Evolutionary conservation across 257 asterid species (phyloP).

Genomic region (Scutellaria minor): DNA sequence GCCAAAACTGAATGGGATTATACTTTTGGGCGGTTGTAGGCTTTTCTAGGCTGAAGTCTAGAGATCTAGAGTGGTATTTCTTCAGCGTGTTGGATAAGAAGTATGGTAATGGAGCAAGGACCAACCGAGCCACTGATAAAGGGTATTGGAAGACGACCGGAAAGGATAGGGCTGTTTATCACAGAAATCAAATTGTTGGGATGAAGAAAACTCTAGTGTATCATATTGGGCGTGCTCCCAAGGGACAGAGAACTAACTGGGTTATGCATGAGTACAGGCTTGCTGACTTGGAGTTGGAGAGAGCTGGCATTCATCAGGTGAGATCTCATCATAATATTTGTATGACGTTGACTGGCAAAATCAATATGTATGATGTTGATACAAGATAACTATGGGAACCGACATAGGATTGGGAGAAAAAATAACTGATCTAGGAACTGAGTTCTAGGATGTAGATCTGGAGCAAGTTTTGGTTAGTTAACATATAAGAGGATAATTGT

Average conservation of each 20-base stretch:
- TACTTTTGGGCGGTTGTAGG: constrained; percentile 45
- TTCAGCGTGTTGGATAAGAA: constrained; percentile 87
- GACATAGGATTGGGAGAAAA: too few relatives aligned
- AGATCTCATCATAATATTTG: constrained; percentile 16
- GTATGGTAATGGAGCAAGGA: constrained; percentile 88
- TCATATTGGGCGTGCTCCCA: constrained; percentile 94
- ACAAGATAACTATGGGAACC: background rate
- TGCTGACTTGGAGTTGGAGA: constrained; percentile 70
- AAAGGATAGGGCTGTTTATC: constrained; percentile 83
- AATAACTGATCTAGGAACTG: constrained; percentile 5
- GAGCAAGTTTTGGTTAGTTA: background rate
- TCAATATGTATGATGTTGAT: background rate
- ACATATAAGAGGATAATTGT: background rate
- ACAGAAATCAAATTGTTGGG: constrained; percentile 69
- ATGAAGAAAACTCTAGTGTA: constrained; percentile 96
- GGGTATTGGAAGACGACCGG: constrained; percentile 99
- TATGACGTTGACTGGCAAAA: background rate
- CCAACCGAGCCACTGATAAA: constrained; percentile 85
- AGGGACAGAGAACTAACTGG: constrained; percentile 90
- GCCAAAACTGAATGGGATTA: constrained; percentile 7
- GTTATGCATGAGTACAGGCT: constrained; percentile 98
- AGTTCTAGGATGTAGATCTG: background rate
- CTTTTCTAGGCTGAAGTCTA: constrained; percentile 68
- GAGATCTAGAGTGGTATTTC: constrained; percentile 95
- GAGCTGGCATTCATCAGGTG: constrained; percentile 83